phyloP scores from a whole-genome alignment of 2,329 filamentous ascomycete species.

The Paecilomyces fulvus region DNA sequence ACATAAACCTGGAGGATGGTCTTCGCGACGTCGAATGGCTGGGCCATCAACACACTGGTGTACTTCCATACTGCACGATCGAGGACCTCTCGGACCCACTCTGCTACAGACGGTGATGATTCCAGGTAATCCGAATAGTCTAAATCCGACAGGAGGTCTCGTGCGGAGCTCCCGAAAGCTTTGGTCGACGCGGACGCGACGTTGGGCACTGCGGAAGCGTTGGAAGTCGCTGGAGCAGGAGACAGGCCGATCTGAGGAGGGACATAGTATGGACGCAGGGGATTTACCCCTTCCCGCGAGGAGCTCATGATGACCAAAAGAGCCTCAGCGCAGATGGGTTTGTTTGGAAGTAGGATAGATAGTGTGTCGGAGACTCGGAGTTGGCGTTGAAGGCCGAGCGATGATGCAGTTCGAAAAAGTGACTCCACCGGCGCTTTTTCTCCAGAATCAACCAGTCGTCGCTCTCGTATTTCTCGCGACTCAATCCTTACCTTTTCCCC shows the following conservation, averaged over 20 bases:
- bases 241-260: constrained; percentile 58
- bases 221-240: constrained; percentile 27
- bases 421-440: not conserved
- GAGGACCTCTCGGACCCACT: constrained; percentile 65
- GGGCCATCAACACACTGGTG: constrained; percentile 75
- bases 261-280: constrained; percentile 52
- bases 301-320: constrained; percentile 33
- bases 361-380: not conserved
- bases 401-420: not conserved
- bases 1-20: constrained; percentile 73
- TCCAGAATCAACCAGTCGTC: not conserved
- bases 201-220: constrained; percentile 27
- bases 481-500: not conserved
- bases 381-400: not conserved
- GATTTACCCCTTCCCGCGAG: constrained; percentile 47
- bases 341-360: constrained; percentile 7
- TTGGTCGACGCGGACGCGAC: constrained; percentile 33
- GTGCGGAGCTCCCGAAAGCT: constrained; percentile 55
- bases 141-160: constrained; percentile 79
- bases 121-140: constrained; percentile 89
- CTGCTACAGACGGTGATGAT: constrained; percentile 63
- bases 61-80: constrained; percentile 91
- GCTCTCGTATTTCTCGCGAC: not conserved
- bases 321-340: constrained; percentile 2
- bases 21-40: constrained; percentile 97